Conservation (phyloP, 805 yeast species). For the Metschnikowia matae region DNA sequence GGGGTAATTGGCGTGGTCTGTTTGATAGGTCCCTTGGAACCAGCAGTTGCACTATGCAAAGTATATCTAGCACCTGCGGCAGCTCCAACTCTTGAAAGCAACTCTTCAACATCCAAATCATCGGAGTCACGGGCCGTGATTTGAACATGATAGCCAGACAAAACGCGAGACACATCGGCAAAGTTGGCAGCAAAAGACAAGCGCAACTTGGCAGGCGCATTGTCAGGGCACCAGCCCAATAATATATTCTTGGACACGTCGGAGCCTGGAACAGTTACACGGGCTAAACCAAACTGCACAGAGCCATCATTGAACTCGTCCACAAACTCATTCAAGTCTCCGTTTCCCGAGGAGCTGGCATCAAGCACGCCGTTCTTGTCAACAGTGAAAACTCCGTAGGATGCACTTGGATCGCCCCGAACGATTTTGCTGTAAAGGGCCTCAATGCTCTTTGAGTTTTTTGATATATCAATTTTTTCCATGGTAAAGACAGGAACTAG, state of each 20-base stretch:
- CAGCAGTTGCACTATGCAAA: slow-evolving; percentile 12
- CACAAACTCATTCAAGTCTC: slow-evolving; percentile 72
- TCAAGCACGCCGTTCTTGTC: slow-evolving; percentile 48
- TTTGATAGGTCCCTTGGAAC: neutral
- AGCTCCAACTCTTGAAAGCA: slow-evolving; percentile 71
- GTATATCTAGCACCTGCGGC: slow-evolving; percentile 94
- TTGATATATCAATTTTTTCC: slow-evolving; percentile 58
- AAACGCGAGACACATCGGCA: slow-evolving; percentile 65
- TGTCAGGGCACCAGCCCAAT: slow-evolving; percentile 97
- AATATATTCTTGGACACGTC: slow-evolving; percentile 80
- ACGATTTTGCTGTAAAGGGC: slow-evolving; percentile 74
- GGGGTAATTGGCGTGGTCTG: slow-evolving; percentile 15
- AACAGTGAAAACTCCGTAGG: slow-evolving; percentile 82
- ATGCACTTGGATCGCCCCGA: slow-evolving; percentile 61
- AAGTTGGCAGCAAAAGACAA: slow-evolving; percentile 74
- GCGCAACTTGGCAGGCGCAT: slow-evolving; percentile 75
- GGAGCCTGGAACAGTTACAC: slow-evolving; percentile 88
- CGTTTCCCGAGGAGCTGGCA: slow-evolving; percentile 52
- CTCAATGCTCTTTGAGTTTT: slow-evolving; percentile 73
- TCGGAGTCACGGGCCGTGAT: slow-evolving; percentile 93
- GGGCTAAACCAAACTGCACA: slow-evolving; percentile 85
- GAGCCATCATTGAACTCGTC: slow-evolving; percentile 80
- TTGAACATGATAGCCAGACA: slow-evolving; percentile 89
- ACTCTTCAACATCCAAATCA: slow-evolving; percentile 77
- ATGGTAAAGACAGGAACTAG: slow-evolving; percentile 20